These are phyloP conservation scores for Hygrophoropsis aurantiaca DNA, from an alignment of 768 basidiomycete genomes.

Conservation along the genomic window DNA sequence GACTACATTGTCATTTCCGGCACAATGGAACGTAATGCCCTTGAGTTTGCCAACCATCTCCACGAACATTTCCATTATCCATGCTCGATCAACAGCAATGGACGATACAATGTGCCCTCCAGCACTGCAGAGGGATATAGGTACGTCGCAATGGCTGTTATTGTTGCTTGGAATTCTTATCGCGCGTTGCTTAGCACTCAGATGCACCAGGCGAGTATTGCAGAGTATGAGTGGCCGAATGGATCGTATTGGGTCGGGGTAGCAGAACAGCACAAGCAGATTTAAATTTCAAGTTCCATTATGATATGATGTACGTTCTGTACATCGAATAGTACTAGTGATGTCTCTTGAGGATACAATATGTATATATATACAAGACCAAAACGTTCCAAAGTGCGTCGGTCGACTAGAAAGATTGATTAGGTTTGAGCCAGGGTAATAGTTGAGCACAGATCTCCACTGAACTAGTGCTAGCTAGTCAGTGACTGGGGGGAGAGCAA, in stretches of 20 bases:
- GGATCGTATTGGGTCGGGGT: constrained; percentile 74
- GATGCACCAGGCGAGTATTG: constrained; percentile 80
- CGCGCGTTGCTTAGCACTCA: constrained; percentile 61
- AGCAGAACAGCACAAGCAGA: constrained; percentile 1
- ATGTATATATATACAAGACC: too few relatives aligned
- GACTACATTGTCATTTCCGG: constrained; percentile 93
- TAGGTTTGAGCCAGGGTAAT: too few relatives aligned
- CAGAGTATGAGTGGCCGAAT: constrained; percentile 81
- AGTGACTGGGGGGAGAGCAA: too few relatives aligned
- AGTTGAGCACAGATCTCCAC: too few relatives aligned
- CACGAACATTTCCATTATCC: constrained; percentile 93
- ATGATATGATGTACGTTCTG: too few relatives aligned
- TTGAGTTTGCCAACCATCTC: constrained; percentile 87
- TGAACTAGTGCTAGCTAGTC: too few relatives aligned
- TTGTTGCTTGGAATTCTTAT: neutral
- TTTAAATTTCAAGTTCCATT: too few relatives aligned
- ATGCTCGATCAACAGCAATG: constrained; percentile 81
- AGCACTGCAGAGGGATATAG: constrained; percentile 80
- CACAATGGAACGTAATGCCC: constrained; percentile 90
- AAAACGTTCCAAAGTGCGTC: too few relatives aligned
- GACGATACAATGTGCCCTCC: constrained; percentile 84
- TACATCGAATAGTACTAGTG: too few relatives aligned
- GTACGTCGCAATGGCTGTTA: constrained; percentile 31
- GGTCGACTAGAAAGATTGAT: too few relatives aligned
- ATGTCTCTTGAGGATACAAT: too few relatives aligned